Base-by-base conservation (phyloP, 192 early-diverging fungal genomes). In the Linnemannia zychae region DNA sequence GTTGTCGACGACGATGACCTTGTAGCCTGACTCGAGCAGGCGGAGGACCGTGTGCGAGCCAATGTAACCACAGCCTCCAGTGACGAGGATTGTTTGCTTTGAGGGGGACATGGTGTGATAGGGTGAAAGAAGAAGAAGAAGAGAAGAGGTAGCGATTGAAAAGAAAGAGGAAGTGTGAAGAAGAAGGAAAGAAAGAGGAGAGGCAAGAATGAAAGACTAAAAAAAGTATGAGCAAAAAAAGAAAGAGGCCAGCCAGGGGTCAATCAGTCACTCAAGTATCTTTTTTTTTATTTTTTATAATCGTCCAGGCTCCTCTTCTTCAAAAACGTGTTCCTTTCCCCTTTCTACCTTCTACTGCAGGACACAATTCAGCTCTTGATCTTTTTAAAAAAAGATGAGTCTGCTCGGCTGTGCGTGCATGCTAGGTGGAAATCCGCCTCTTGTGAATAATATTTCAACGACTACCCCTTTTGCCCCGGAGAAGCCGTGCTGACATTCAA, bases 21-120 rank as follows among this genome's bases (percentile, higher is more conserved):
- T 91, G 88, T 96, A 96, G 49, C 92, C 92, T 17, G 88, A 84
- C 63, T 92, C 92, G 57, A 92, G 72, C 2, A 99, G 92, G 81
- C 97, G 95, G n/a, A 96, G 81, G 11, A 97, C 95, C 3, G 95
- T 94, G 90, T 99, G 98, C 20, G 94, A 95, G n/a, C 98, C 97
- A 74, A 99, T 98, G 85, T 98, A 99, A 3, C 98, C 97, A 74
- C 94, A 92, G 18, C 95, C 95, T 20, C 95, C 95, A 33, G 91
- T 94, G 46, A 96, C 94, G 28, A 96, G 88, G 74, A 85, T 85
- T 57, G 77, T 75, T 36, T 71, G 69, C 69, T 71, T 71, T 22
- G 44, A 71, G 24, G 69, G 69, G 69, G 72, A 53, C 48, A 73
- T 73, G 31, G 17, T 49, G 47, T 31, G 17, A 49, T 7, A 28